Conservation (phyloP, 768 basidiomycete genomes). For the Pilatotrama ljubarskyi region DNA sequence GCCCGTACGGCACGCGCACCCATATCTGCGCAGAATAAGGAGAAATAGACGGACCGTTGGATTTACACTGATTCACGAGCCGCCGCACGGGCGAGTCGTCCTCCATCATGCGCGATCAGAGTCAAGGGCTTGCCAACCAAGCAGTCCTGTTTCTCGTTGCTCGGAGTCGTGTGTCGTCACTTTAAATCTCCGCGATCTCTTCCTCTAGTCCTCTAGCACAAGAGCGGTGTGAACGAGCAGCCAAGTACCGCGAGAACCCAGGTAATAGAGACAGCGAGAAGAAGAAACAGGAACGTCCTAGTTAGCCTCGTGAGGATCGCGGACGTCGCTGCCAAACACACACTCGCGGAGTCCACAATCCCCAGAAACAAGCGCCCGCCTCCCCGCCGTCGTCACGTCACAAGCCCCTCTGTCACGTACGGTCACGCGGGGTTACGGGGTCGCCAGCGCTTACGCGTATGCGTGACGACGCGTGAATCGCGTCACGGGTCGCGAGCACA, state of each 20-base stretch:
- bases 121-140: neutral
- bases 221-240: neutral
- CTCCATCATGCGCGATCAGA: constrained; percentile 35
- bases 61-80: constrained; percentile 33
- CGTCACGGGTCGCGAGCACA: neutral
- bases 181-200: neutral
- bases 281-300: neutral
- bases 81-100: constrained; percentile 30
- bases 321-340: constrained; percentile 16
- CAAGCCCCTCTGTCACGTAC: neutral
- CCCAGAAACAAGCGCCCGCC: constrained; percentile 5
- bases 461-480: neutral
- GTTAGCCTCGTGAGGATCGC: constrained; percentile 16
- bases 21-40: neutral
- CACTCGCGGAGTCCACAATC: constrained; percentile 16
- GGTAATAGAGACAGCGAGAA: neutral
- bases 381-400: neutral
- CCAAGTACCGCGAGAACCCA: neutral
- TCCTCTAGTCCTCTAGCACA: neutral
- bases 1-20: neutral
- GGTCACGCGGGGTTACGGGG: neutral
- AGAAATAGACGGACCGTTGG: constrained; percentile 30
- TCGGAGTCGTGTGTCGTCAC: neutral
- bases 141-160: neutral
- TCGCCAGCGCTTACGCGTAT: neutral